Evolutionary conservation across 352 stramenopile genomes (phyloP), one percentile per base, ranked within the genome.

Genomic region (Phytophthora sp.): DNA sequence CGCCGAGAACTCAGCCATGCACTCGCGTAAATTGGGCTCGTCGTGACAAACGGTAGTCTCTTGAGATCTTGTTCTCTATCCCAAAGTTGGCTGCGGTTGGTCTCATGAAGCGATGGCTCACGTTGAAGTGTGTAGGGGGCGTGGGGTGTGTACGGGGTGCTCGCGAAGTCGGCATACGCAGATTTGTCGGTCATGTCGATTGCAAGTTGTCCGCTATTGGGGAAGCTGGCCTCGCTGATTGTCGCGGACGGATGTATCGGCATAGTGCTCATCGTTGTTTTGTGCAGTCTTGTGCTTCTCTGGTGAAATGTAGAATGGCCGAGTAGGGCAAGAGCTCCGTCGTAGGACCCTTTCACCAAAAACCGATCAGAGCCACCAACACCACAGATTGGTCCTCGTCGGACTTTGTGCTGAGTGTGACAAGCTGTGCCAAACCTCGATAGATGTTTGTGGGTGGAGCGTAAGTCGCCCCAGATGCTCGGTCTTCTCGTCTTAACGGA

Each of bases 151-250:
- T 42, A 39, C 37, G 23, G 48, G 30, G 21, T 54, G 49, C 2
- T 54, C 15, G 21, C 48, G 20, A 52, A 43, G 24, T 46, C 50
- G 13, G 23, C 37, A 26, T 58, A 58, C 24, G 50, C 30, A 6
- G 45, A 58, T 17, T 55, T 55, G 32, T 55, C 48, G 4, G 31
- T 44, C 31, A 55, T 45, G 32, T 55, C 48, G 48, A 55, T 21
- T 8, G 34, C 21, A 21, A 55, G 11, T n/a, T 55, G 48, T 23
- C 48, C 48, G 23, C 48, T 55, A 8, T 45, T 45, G 15, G 21
- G 31, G 23, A 55, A 55, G 13, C 48, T 44, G 13, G 34, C 23
- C 48, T 55, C 48, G 23, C 48, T 35, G 21, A 37, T 23, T 6
- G 28, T 32, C 6, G 49, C 32, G 11, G 20, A 42, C 12, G 21